These are phyloP conservation scores for Angomonas deanei DNA, from an alignment of 208 protist species.

Conservation along the genomic window DNA sequence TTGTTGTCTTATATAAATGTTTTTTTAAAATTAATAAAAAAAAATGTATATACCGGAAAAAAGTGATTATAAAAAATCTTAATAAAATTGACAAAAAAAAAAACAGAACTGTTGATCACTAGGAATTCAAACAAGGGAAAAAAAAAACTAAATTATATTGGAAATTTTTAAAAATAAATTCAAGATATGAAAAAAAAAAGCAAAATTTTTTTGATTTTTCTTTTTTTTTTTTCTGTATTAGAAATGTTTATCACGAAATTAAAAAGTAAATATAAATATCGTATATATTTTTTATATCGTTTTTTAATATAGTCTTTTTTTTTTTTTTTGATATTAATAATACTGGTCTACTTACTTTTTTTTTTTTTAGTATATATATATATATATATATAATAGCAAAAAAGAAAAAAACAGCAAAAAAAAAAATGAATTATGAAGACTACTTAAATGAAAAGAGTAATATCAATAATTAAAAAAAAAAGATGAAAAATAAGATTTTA, in stretches of 20 bases:
- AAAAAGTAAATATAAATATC: background rate
- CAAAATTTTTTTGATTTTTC: background rate
- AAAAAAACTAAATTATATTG: too few species aligned
- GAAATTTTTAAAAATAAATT: too few species aligned
- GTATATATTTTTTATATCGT: background rate
- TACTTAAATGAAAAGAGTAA: background rate
- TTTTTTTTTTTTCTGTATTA: background rate
- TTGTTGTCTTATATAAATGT: too few species aligned
- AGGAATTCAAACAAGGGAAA: too few species aligned
- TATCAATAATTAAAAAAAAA: constrained; percentile 4
- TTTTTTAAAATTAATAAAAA: too few species aligned
- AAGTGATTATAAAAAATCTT: too few species aligned
- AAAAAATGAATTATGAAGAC: background rate
- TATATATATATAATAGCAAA: background rate
- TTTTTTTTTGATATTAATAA: background rate
- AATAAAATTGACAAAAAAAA: too few species aligned
- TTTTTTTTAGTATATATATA: background rate
- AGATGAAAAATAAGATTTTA: background rate
- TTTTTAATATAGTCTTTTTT: background rate
- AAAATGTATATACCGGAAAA: too few species aligned
- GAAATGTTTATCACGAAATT: background rate
- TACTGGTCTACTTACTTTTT: background rate
- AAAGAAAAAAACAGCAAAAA: background rate
- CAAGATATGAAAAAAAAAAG: background rate
- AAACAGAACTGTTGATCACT: too few species aligned